phyloP scores from a whole-genome alignment of 345 rosid genomes.

The Lagerstroemia speciosa region DNA sequence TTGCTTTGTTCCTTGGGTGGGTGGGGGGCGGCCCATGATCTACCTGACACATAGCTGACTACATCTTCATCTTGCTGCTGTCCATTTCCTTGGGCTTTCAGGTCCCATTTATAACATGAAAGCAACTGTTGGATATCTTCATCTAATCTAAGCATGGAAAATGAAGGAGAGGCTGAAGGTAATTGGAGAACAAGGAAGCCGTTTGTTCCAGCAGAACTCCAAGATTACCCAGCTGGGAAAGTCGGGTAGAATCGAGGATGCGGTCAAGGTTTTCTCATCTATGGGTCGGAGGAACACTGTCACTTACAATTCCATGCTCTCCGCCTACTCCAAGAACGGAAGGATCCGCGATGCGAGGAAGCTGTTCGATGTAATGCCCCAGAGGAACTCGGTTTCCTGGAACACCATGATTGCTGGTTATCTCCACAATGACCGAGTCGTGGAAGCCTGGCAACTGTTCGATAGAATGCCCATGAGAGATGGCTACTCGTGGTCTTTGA shows the following conservation, averaged over 20 bases:
- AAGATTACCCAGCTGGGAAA: constrained; percentile 28
- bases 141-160: background rate
- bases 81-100: no score
- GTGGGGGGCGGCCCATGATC: no score
- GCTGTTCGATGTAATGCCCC: constrained; percentile 28
- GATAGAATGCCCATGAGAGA: constrained; percentile 22
- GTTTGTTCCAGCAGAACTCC: constrained; percentile 18
- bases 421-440: constrained; percentile 11
- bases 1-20: no score
- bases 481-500: constrained; percentile 26
- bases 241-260: constrained; percentile 27
- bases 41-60: no score
- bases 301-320: constrained; percentile 37
- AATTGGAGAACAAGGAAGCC: constrained; percentile 6
- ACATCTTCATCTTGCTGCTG: no score
- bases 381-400: constrained; percentile 30
- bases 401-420: constrained; percentile 29
- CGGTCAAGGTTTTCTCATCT: constrained; percentile 22
- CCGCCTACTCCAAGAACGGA: constrained; percentile 25
- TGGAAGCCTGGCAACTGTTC: constrained; percentile 26
- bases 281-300: constrained; percentile 27
- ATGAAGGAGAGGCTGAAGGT: constrained; percentile 8
- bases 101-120: background rate
- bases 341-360: constrained; percentile 17
- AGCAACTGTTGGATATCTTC: background rate